Base-by-base conservation (phyloP, 805 yeast species). In the Starmerella riodocensis region DNA sequence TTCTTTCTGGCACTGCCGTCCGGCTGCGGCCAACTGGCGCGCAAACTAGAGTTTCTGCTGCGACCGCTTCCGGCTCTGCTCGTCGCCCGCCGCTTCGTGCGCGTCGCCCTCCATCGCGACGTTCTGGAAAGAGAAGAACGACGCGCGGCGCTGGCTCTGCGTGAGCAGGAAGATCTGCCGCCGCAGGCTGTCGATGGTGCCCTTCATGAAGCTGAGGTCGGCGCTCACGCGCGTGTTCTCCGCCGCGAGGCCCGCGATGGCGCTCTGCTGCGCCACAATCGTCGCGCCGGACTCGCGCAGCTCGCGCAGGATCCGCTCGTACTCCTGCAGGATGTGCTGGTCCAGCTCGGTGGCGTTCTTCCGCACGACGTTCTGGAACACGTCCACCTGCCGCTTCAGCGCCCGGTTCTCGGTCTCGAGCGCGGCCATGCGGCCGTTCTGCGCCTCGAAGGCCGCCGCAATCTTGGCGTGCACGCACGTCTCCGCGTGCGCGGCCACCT, bases 221-320 rank as follows among this genome's bases (percentile, higher is more conserved):
- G 58, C 62, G 23, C 50, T 45, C 17, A 51, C 46, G 13, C 60
- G 53, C 24, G 52, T 44, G 34, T 51, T 56, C 37, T 62, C 65
- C 18, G 59, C 55, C 47, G 53, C 54, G 18, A 59, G 50, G 46
- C 54, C 42, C 42, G 58, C 50, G 33, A 52, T 40, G 30, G 58
- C 56, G 40, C 58, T 52, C 30, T 58, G 46, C 32, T 58, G 61
- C 30, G 54, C 44, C 32, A 61, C 63, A 13, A 53, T 49, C 14
- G 55, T 37, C 8, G 53, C 47, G n/a, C 50, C 48, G 19, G 51
- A 44, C 16, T 56, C 42, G 27, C 56, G 58, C 17, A 60, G 49
- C 36, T 61, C 64, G 14, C 47, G 43, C 23, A 64, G 46, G 29
- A 62, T 45, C 30, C 60, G 51, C 20, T 61, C 64, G 39, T 56